Evolutionary conservation across 1,139 yeast genomes (phyloP).

Genomic region (Taphrina flavorubra): DNA sequence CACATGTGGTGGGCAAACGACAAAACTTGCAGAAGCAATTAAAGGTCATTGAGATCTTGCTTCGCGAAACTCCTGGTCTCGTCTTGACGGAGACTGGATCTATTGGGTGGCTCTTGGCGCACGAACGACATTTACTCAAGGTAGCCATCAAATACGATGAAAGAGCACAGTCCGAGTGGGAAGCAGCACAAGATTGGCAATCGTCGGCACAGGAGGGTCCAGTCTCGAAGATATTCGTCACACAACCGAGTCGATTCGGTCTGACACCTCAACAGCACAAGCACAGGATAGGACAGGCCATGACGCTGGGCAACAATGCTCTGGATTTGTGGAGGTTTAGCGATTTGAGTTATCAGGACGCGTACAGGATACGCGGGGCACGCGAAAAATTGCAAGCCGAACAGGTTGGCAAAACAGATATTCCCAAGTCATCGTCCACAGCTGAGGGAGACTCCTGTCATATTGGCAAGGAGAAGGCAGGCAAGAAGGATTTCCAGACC

Average conservation of each 20-base stretch:
- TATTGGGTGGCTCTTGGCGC: conserved; percentile 18
- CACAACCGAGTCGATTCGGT: conserved; percentile 32
- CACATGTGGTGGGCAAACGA: conserved; percentile 18
- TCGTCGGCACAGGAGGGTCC: conserved; percentile 22
- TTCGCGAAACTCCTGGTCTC: conserved; percentile 13
- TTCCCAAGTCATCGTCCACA: background rate
- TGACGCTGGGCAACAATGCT: conserved; percentile 26
- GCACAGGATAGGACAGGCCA: conserved; percentile 22
- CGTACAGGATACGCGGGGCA: conserved; percentile 20
- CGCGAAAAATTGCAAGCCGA: conserved; percentile 29
- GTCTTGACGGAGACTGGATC: conserved; percentile 24
- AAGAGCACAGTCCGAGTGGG: conserved; percentile 26
- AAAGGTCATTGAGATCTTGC: conserved; percentile 9
- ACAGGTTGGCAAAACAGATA: background rate
- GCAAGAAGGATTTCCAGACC: conserved; percentile 26
- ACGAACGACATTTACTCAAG: conserved; percentile 14
- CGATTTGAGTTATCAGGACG: conserved; percentile 31
- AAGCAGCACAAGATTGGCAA: conserved; percentile 30
- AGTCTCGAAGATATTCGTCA: conserved; percentile 31
- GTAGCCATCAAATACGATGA: conserved; percentile 29
- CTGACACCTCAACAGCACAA: conserved; percentile 27
- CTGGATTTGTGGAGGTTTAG: conserved; percentile 27
- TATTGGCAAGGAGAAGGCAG: conserved; percentile 10
- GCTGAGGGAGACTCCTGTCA: background rate
- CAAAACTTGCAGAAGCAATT: conserved; percentile 7